These are phyloP conservation scores for Salvia sclarea DNA, from an alignment of 305 asterid genomes.

Conservation along the genomic window DNA sequence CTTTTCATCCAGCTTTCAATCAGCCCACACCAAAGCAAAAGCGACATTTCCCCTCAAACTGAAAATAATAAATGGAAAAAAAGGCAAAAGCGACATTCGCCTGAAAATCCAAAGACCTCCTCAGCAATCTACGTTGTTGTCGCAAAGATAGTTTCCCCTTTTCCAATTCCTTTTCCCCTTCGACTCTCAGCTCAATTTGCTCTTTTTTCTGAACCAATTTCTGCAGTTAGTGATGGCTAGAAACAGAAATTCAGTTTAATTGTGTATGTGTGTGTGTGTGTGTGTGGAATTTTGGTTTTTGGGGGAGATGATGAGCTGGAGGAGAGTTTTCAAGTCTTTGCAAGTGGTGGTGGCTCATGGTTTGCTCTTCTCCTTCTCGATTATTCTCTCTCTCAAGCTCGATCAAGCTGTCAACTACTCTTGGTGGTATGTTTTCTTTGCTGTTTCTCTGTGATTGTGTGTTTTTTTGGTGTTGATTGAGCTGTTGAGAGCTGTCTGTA, in stretches of 20 bases:
- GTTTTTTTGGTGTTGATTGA: background rate
- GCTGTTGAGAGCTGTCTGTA: no score
- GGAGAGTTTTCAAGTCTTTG: conserved; percentile 74
- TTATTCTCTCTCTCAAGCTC: conserved; percentile 78
- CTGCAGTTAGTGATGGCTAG: conserved; percentile 11
- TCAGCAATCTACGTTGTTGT: conserved; percentile 25
- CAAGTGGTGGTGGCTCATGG: conserved; percentile 86
- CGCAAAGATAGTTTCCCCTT: conserved; percentile 11
- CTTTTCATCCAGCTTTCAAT: background rate
- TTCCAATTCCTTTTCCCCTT: conserved; percentile 32
- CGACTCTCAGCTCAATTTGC: conserved; percentile 12
- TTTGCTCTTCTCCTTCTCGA: conserved; percentile 69
- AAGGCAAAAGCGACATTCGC: conserved; percentile 27
- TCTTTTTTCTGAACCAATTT: background rate
- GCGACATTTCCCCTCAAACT: conserved; percentile 27
- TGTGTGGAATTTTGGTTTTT: conserved; percentile 20
- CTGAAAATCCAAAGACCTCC: conserved; percentile 20
- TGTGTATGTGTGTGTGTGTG: background rate
- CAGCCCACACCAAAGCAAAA: conserved; percentile 4
- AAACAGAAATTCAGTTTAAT: conserved; percentile 9
- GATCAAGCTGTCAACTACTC: conserved; percentile 53
- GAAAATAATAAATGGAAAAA: background rate
- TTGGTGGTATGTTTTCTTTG: conserved; percentile 73
- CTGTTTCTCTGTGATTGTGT: background rate
- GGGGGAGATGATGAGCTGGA: conserved; percentile 57